Evolutionary conservation across 108 stramenopile genomes (phyloP), one percentile per base, ranked within the genome.

Genomic region (Aurantiochytrium sp.): DNA sequence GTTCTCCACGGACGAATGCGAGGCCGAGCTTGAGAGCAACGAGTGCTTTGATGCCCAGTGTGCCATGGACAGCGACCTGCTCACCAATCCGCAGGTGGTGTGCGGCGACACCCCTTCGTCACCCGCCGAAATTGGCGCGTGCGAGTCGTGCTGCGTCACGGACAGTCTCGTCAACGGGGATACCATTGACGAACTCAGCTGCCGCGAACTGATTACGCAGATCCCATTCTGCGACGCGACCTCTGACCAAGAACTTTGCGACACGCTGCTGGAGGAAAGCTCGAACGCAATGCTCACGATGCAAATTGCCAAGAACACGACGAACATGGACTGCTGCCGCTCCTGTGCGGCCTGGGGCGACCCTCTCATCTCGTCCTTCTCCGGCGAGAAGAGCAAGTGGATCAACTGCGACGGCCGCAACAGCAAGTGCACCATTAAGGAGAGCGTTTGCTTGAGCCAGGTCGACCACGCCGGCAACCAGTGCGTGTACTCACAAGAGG

Each of bases 321-420:
- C 76, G 1, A 45, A 23, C 76, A 53, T 53, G 76, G 25, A 47
- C 51, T 83, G 76, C 76, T 83, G 76, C 76, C 45, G n/a, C 49
- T 25, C n/a, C 18, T 83, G 76, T 23, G 45, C 76, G 19, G 45
- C 49, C 51, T 83, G 45, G 45, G 76, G 76, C 28, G 76, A 83
- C 4, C 76, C 76, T 6, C 25, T 53, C 45, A 53, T 47, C 76
- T 47, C 45, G 6, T 21, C 76, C 10, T 83, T 83, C 2, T 21
- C 19, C 18, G 76, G 76, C 76, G n/a, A 21, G 5, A 53, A 83
- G 49, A 12, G 14, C 76, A 83, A 83, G 76, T 83, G 76, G 76
- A 83, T 83, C 76, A 47, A 53, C 51, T 83, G 76, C 76, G 76
- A 83, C 4, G 76, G 76, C 18, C 76, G 76, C 51, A 83, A 47